Conservation (phyloP, 805 yeast genomes). For the Starmera amethionina region DNA sequence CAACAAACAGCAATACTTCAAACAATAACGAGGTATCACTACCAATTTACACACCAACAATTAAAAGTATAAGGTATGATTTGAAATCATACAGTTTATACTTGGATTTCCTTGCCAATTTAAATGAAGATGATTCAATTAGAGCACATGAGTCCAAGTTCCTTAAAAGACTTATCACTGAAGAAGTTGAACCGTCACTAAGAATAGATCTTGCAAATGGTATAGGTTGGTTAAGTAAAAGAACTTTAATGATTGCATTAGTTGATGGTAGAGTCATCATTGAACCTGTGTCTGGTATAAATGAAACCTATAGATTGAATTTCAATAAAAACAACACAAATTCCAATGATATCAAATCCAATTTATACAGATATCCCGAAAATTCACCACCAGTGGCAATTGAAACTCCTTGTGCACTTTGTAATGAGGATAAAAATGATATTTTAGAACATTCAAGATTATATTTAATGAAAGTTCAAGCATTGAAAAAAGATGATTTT, state of each 20-base stretch:
- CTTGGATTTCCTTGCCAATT: slow-evolving; percentile 25
- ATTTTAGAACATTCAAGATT: slow-evolving; percentile 69
- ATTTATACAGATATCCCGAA: slow-evolving; percentile 32
- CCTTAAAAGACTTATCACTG: slow-evolving; percentile 54
- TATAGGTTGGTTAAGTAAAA: slow-evolving; percentile 49
- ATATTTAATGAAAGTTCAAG: slow-evolving; percentile 50
- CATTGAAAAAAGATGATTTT: slow-evolving; percentile 21
- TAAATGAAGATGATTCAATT: slow-evolving; percentile 23
- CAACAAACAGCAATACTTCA: slow-evolving; percentile 6
- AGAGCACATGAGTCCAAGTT: slow-evolving; percentile 37
- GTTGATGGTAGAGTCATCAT: slow-evolving; percentile 74
- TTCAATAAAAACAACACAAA: slow-evolving; percentile 13
- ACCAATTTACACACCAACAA: slow-evolving; percentile 29
- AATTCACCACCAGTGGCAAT: slow-evolving; percentile 66
- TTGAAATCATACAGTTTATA: slow-evolving; percentile 27
- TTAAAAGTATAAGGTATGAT: slow-evolving; percentile 33
- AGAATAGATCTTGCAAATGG: slow-evolving; percentile 57
- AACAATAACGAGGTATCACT: background rate
- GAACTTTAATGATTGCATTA: slow-evolving; percentile 53
- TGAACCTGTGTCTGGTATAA: slow-evolving; percentile 80
- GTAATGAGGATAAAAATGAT: slow-evolving; percentile 71
- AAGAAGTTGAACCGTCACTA: slow-evolving; percentile 73
- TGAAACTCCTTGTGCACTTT: slow-evolving; percentile 66
- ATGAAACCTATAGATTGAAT: slow-evolving; percentile 53
- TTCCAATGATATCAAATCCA: slow-evolving; percentile 19